Percentiles rank a stretch among this genome's conserved stretches.
Evolutionary conservation across 2,329 filamentous ascomycete species (phyloP).

Genomic region (Trichoderma hamatum): DNA sequence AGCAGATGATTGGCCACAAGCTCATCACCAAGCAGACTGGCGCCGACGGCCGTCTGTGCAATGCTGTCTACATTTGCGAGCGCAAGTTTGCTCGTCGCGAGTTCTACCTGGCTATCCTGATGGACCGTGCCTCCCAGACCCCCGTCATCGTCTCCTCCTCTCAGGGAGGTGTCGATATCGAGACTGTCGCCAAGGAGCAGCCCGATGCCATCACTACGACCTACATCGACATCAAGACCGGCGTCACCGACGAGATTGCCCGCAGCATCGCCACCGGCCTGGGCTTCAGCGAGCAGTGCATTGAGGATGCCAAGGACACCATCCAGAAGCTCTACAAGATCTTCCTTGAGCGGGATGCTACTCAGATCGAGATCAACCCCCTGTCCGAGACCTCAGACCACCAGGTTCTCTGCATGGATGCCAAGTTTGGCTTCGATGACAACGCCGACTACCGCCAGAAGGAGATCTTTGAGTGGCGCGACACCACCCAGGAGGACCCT

Average conservation of each 20-base stretch:
- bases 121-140: constrained; percentile 89
- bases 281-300: constrained; percentile 96
- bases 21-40: constrained; percentile 99
- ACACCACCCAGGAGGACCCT: constrained; percentile 91
- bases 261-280: constrained; percentile 86
- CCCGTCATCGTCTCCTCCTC: constrained; percentile 97
- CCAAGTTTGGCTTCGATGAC: constrained; percentile 98
- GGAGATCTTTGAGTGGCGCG: constrained; percentile 92
- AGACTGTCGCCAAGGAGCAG: constrained; percentile 96
- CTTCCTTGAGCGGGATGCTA: constrained; percentile 97
- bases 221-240: constrained; percentile 88
- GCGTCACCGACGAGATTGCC: constrained; percentile 95
- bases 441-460: constrained; percentile 98
- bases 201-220: constrained; percentile 95
- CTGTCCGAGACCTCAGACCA: constrained; percentile 98
- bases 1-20: constrained; percentile 99
- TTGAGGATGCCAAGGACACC: constrained; percentile 91
- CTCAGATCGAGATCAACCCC: constrained; percentile 99
- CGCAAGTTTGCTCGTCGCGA: constrained; percentile 98
- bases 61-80: constrained; percentile 97
- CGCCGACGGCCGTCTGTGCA: constrained; percentile 90
- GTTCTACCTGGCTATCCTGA: constrained; percentile 98
- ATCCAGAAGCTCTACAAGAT: constrained; percentile 99
- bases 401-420: constrained; percentile 98
- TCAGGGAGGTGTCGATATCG: constrained; percentile 99